phyloP scores from a whole-genome alignment of 129 eudicot genomes.

The Escallonia rubra region DNA sequence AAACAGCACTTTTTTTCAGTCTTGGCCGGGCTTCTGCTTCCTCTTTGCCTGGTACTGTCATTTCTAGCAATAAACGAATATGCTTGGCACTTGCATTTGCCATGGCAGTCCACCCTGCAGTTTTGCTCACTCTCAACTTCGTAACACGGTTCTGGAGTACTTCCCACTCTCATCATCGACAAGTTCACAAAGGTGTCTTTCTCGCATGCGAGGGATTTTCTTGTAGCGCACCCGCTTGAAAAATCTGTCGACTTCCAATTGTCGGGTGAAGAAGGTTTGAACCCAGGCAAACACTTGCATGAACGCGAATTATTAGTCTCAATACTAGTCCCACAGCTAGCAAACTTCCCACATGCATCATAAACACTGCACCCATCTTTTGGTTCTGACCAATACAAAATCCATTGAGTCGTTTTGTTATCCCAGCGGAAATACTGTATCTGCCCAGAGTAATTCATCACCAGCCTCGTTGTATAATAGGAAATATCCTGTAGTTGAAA shows the following conservation, averaged over 20 bases:
- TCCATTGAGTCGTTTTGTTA: slow-evolving; percentile 9
- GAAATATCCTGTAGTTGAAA: not conserved
- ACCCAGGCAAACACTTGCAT: slow-evolving; percentile 31
- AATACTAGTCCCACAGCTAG: slow-evolving; percentile 9
- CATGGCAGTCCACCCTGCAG: not conserved
- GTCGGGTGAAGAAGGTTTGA: slow-evolving; percentile 7
- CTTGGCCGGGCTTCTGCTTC: not conserved
- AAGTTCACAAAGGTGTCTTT: not conserved
- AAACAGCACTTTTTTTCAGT: not conserved
- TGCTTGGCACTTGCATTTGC: slow-evolving; percentile 6
- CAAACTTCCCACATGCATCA: slow-evolving; percentile 28
- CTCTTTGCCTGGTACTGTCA: not conserved
- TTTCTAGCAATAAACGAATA: not conserved
- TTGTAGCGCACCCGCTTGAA: slow-evolving; percentile 33
- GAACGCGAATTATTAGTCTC: not conserved
- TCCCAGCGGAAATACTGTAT: not conserved
- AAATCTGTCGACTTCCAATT: slow-evolving; percentile 25
- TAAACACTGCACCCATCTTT: slow-evolving; percentile 21
- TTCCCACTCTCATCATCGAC: slow-evolving; percentile 8
- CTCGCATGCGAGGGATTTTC: not conserved
- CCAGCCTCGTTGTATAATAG: no score
- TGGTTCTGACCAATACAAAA: slow-evolving; percentile 26
- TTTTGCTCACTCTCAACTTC: not conserved
- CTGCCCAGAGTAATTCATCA: not conserved
- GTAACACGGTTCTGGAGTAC: no score